Percentiles rank a stretch among this genome's conserved stretches.
Evolutionary conservation across 2,329 filamentous ascomycete species (phyloP).

Genomic region (Colletotrichum sidae): DNA sequence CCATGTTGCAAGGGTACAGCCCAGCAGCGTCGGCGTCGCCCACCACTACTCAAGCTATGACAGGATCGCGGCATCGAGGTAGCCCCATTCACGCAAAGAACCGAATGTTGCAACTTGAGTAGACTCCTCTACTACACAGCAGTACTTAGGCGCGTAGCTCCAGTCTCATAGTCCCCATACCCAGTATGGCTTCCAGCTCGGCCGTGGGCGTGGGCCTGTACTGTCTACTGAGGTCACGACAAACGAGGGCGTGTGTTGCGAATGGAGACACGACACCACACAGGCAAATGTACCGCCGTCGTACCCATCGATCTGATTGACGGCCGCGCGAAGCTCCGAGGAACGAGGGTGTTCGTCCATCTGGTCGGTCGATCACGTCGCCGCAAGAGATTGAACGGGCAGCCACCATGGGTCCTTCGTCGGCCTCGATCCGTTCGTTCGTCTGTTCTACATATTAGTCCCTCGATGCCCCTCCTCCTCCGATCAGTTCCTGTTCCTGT

Average conservation of each 20-base stretch:
- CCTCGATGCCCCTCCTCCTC: constrained; percentile 29
- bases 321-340: constrained; percentile 8
- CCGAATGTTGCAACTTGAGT: constrained; percentile 36
- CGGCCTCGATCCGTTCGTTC: constrained; percentile 21
- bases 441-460: constrained; percentile 34
- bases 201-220: no score
- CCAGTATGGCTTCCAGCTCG: no score
- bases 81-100: constrained; percentile 34
- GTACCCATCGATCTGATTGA: constrained; percentile 8
- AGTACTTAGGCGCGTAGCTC: constrained; percentile 4
- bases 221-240: not conserved
- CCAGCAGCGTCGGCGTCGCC: constrained; percentile 16
- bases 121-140: constrained; percentile 16
- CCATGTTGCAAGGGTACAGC: constrained; percentile 23
- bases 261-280: constrained; percentile 1
- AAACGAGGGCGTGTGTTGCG: constrained; percentile 8
- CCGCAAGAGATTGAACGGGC: constrained; percentile 10
- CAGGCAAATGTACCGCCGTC: constrained; percentile 18
- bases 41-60: constrained; percentile 18
- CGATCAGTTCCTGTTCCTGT: constrained; percentile 3
- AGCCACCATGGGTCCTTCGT: constrained; percentile 7
- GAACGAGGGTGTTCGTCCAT: constrained; percentile 16
- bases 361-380: constrained; percentile 31
- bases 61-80: constrained; percentile 31
- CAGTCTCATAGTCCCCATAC: not conserved